phyloP scores from a whole-genome alignment of 2,329 filamentous ascomycete genomes.

The Diplodia scrobiculata region DNA sequence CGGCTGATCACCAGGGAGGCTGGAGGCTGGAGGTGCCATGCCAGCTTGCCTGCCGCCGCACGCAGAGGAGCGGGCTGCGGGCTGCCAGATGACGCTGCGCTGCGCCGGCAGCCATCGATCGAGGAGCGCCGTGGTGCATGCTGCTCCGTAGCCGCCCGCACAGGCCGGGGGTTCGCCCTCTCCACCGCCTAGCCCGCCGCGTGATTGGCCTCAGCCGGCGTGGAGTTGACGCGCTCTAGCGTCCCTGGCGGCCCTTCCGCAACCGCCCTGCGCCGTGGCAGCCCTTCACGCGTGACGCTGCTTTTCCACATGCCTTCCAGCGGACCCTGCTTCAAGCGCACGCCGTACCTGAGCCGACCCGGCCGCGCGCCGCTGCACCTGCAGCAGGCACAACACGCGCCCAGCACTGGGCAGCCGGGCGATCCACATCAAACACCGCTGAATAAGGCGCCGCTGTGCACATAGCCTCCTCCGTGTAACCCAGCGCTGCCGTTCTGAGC shows the following conservation, averaged over 20 bases:
- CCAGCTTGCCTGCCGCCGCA: not conserved
- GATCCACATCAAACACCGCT: slow-evolving; percentile 21
- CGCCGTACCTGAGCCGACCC: slow-evolving; percentile 1
- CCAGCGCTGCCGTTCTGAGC: slow-evolving; percentile 10
- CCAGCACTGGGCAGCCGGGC: not conserved
- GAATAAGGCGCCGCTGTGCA: slow-evolving; percentile 18
- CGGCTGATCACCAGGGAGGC: slow-evolving; percentile 19
- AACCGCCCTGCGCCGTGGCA: not conserved
- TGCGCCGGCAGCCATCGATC: slow-evolving; percentile 24
- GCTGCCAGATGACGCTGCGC: slow-evolving; percentile 24
- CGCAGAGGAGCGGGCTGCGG: not conserved
- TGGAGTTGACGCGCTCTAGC: slow-evolving; percentile 1
- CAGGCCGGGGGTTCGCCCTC: slow-evolving; percentile 16
- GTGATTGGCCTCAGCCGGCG: not conserved
- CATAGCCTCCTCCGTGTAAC: slow-evolving; percentile 26
- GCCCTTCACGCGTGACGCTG: slow-evolving; percentile 14
- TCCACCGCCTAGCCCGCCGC: slow-evolving; percentile 5
- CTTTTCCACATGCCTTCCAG: not conserved
- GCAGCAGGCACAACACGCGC: slow-evolving; percentile 1
- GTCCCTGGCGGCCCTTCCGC: not conserved
- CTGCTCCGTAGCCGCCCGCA: slow-evolving; percentile 2
- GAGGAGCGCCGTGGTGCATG: slow-evolving; percentile 2
- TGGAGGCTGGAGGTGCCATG: not conserved
- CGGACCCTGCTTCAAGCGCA: slow-evolving; percentile 17
- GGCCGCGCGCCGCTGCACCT: slow-evolving; percentile 4